Percentiles rank a stretch among this genome's conserved stretches.
phyloP scores from a whole-genome alignment of 2,329 filamentous ascomycete genomes.

The Aspergillus vadensis region DNA sequence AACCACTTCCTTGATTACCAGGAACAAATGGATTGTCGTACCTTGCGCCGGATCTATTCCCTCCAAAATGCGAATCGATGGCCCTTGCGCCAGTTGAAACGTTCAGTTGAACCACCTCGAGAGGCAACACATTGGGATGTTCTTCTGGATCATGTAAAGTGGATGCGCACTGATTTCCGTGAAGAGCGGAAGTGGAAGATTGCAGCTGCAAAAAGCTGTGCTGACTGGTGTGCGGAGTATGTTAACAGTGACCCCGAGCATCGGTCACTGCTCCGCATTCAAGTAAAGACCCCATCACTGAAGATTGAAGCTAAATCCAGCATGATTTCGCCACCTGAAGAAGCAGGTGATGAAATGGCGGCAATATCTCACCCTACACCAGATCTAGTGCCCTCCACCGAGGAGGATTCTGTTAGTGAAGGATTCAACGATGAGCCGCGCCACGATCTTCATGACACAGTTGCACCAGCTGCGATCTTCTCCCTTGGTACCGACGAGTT shows the following conservation, averaged over 20 bases:
- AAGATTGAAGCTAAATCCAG: slow-evolving; percentile 33
- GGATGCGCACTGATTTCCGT: slow-evolving; percentile 95
- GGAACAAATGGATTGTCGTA: slow-evolving; percentile 84
- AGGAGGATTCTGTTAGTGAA: slow-evolving; percentile 59
- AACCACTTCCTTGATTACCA: slow-evolving; percentile 82
- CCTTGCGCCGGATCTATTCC: slow-evolving; percentile 83
- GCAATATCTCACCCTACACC: slow-evolving; percentile 59
- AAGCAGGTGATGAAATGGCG: slow-evolving; percentile 34
- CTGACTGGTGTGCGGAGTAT: slow-evolving; percentile 82
- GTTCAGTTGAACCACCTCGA: slow-evolving; percentile 76
- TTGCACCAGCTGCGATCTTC: slow-evolving; percentile 76
- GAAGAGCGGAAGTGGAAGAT: slow-evolving; percentile 95
- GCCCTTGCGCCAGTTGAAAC: slow-evolving; percentile 86
- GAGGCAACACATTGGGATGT: slow-evolving; percentile 82
- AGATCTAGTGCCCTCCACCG: slow-evolving; percentile 66
- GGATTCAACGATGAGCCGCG: slow-evolving; percentile 49
- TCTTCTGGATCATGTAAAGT: slow-evolving; percentile 87
- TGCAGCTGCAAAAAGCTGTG: slow-evolving; percentile 75
- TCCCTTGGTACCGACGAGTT: slow-evolving; percentile 79
- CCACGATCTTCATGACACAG: slow-evolving; percentile 44
- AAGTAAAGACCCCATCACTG: slow-evolving; percentile 41
- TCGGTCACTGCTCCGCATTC: slow-evolving; percentile 68
- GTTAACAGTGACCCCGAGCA: slow-evolving; percentile 65
- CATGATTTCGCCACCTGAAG: slow-evolving; percentile 36
- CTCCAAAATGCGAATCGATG: slow-evolving; percentile 89